Evolutionary conservation across 441 rosid species (phyloP), one percentile per base, ranked within the genome.

Genomic region (Syzygium syzygioides): DNA sequence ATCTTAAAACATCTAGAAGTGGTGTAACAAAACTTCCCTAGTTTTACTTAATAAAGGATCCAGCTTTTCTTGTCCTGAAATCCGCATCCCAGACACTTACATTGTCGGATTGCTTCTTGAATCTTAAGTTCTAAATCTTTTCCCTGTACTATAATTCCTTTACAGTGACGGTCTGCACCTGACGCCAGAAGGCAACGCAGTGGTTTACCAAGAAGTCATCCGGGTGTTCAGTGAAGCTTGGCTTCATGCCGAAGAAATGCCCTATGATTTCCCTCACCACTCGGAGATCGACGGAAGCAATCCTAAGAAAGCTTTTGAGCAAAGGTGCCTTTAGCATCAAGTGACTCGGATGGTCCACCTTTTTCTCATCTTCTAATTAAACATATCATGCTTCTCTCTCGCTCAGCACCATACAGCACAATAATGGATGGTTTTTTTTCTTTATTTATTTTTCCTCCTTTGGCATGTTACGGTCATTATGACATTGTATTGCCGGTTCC

Each of bases 131-230:
- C 14, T 71, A 37, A 71, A 71, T 37, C 83, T 76, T 34, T 71
- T 71, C 50, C 50, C 0, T 0, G 50, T 34, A 3, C 80, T 37
- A 20, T 14, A 13, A 76, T 76, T 86, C 50, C 13, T 55, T 86
- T 88, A 50, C 97, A 98, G 99, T 18, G 99, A 96, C 83, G 99
- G 98, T 25, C 90, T 96, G 89, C 99, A 98, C 93, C 92, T 95
- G 91, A 97, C 98, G 7, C 92, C 94, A 52, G 94, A 95, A 90
- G 99, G 98, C 89, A 98, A 95, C 92, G 94, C 92, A 55, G 94
- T 96, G 87, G 98, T 95, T 59, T 91, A 88, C 90, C 87, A 91
- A 62, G 95, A 97, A 93, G 96, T 95, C 76, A 89, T 88, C 41
- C 90, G 91, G 76, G 95, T 93, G 59, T 95, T 96, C 88, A 90